Conservation (phyloP, 1,284 basidiomycete genomes). For the Ganoderma lucidum region DNA sequence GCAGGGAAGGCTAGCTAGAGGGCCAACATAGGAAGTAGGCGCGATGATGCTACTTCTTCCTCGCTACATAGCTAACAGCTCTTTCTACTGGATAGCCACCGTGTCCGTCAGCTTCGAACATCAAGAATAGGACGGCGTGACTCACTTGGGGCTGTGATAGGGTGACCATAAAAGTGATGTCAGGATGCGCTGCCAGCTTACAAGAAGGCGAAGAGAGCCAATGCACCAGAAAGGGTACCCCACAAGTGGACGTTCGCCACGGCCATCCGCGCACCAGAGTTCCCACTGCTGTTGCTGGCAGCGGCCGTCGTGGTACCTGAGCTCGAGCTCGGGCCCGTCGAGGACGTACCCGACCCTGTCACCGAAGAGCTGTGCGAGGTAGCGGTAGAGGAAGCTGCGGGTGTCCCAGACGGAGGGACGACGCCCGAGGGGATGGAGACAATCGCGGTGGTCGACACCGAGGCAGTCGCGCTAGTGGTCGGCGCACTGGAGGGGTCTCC, state of each 20-base stretch:
- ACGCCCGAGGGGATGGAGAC: slow-evolving; percentile 8
- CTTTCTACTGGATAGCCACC: no score
- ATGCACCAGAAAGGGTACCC: not conserved
- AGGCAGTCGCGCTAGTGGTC: not conserved
- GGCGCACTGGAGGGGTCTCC: slow-evolving; percentile 11
- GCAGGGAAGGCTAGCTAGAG: no score
- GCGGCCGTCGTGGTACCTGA: not conserved
- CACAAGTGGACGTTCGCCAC: not conserved
- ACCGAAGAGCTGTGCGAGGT: not conserved
- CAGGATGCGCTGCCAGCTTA: not conserved
- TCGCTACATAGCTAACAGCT: no score
- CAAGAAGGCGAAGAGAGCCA: slow-evolving; percentile 9
- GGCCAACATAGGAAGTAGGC: no score
- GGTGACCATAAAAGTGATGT: no score
- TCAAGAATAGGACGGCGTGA: no score
- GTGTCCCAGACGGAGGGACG: slow-evolving; percentile 3
- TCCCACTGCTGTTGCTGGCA: slow-evolving; percentile 4
- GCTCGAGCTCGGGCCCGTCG: not conserved
- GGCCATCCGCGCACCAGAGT: slow-evolving; percentile 6
- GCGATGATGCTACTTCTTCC: no score
- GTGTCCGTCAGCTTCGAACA: no score
- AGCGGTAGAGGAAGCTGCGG: slow-evolving; percentile 2
- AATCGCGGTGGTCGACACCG: not conserved
- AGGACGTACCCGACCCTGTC: not conserved
- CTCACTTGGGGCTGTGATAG: no score